Base-by-base conservation (phyloP, 2,329 filamentous ascomycete genomes). In the Teratosphaeria epicoccoides region DNA sequence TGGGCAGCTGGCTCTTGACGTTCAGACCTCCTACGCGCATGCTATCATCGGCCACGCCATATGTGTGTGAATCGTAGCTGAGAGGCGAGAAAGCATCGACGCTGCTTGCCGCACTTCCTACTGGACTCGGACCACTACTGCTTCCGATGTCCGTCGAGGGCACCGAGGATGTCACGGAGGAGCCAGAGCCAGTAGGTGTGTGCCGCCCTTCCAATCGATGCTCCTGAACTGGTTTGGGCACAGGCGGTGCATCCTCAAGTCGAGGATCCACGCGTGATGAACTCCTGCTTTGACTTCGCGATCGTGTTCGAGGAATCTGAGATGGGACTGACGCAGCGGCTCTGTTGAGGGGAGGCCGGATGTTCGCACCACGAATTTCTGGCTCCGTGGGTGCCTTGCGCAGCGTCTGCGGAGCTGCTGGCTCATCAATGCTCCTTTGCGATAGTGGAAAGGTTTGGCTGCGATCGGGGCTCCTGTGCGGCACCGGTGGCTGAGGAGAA, bases 81-180 rank as follows among this genome's bases (percentile, higher is more conserved):
- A 63, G 49, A 1, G 57, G 54, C 7, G 62, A 63, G 46, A 63
- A 61, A 2, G 59, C 49, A 29, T 66, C 64, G 1, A 65, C 46
- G 49, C 65, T 67, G 43, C 65, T 68, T 2, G 63, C 59, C 10
- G 64, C 63, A 50, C 63, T 67, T 3, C 55, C 55, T 1, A 58
- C 49, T 4, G 66, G 62, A 40, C 66, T 68, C 10, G 57, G 57
- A 1, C 60, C 63, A 11, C 55, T 53, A 44, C 51, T 63, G 56
- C 61, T 66, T 40, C 53, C 64, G 48, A 53, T 52, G 17, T 52
- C 55, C 10, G 54, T 52, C 9, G 61, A 64, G 24, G 50, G 52
- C 22, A 52, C 54, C 0, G 59, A 60, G 43, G 63, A 66, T n/a
- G 56, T 52, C 5, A 59, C 56, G 1, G 63, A 67, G 2, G 64